Percentiles rank a stretch among this genome's conserved stretches.
These are phyloP conservation scores for Irpex lacteus DNA, from an alignment of 1,284 basidiomycete species.

Conservation along the genomic window DNA sequence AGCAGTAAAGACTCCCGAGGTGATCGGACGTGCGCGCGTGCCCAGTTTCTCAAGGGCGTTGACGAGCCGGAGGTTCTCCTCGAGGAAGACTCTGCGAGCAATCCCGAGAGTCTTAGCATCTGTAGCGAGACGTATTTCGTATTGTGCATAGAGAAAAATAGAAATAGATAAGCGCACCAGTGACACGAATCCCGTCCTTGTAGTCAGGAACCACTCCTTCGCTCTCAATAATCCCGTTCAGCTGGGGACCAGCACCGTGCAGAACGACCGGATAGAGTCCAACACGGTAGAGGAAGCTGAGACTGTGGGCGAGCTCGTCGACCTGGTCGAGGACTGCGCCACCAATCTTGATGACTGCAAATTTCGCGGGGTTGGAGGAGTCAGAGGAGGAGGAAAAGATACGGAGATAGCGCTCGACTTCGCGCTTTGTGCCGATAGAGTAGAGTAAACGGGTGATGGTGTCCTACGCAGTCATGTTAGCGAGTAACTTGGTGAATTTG, in stretches of 20 bases:
- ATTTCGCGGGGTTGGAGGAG: conserved; percentile 81
- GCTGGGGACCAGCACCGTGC: conserved; percentile 92
- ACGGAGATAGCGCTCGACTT: conserved; percentile 94
- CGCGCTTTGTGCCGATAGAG: conserved; percentile 92
- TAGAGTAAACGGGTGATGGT: conserved; percentile 92
- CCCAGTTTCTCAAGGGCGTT: conserved; percentile 88
- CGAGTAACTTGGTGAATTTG: neutral
- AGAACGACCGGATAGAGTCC: conserved; percentile 94
- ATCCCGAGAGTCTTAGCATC: conserved; percentile 91
- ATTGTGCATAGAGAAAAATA: neutral
- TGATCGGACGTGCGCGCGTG: conserved; percentile 92
- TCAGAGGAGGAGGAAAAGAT: conserved; percentile 92
- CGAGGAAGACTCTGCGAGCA: conserved; percentile 92
- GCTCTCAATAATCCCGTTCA: conserved; percentile 88
- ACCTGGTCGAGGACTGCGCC: conserved; percentile 90
- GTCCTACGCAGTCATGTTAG: conserved; percentile 49
- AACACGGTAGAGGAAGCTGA: conserved; percentile 92
- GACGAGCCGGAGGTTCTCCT: conserved; percentile 93
- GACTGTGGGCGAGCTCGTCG: conserved; percentile 87
- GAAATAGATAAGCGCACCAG: conserved; percentile 49
- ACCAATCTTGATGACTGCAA: conserved; percentile 93
- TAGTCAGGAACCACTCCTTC: conserved; percentile 93
- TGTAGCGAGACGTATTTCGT: conserved; percentile 25
- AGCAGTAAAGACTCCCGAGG: conserved; percentile 93
- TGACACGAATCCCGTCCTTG: conserved; percentile 94